Percentiles rank a stretch among this genome's conserved stretches.
Evolutionary conservation across 139 green algal species (phyloP).

Genomic region (Chlamydomonas sphaeroides): DNA sequence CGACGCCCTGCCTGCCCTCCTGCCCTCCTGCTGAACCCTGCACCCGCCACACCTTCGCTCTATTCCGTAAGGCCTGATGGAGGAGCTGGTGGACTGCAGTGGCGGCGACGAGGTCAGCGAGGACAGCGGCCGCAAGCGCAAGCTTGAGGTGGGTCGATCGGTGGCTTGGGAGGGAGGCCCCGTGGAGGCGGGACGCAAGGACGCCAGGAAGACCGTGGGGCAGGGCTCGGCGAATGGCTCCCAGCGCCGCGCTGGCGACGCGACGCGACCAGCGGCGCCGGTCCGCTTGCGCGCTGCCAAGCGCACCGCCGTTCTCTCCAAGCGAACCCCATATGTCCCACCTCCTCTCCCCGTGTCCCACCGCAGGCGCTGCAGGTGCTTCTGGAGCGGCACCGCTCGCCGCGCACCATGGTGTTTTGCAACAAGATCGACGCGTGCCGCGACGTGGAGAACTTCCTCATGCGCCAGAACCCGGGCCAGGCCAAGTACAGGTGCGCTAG

Average conservation of each 20-base stretch:
- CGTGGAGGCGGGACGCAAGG: too few relatives aligned
- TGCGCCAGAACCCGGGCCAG: conserved; percentile 46
- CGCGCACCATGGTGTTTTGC: conserved; percentile 81
- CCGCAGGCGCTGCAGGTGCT: conserved; percentile 29
- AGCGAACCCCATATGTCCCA: too few relatives aligned
- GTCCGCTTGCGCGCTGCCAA: too few relatives aligned
- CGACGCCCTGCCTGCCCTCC: too few relatives aligned
- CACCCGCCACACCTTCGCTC: neutral
- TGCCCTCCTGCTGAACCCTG: too few relatives aligned
- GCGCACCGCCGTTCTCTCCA: too few relatives aligned
- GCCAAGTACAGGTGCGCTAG: conserved; percentile 15
- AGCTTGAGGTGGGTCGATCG: conserved; percentile 37
- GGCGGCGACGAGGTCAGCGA: conserved; percentile 79
- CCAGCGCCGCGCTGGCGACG: too few relatives aligned
- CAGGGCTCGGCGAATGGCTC: too few relatives aligned
- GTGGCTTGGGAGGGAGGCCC: neutral
- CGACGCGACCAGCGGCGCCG: too few relatives aligned
- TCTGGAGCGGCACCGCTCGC: conserved; percentile 33
- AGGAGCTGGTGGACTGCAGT: conserved; percentile 94
- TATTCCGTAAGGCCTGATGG: conserved; percentile 61
- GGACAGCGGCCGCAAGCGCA: conserved; percentile 37
- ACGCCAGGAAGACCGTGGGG: too few relatives aligned
- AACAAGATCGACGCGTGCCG: conserved; percentile 95
- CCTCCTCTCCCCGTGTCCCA: neutral
- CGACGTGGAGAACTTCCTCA: conserved; percentile 91